Evolutionary conservation across 2,329 filamentous ascomycete genomes (phyloP).

Genomic region (Podosphaera xanthii): DNA sequence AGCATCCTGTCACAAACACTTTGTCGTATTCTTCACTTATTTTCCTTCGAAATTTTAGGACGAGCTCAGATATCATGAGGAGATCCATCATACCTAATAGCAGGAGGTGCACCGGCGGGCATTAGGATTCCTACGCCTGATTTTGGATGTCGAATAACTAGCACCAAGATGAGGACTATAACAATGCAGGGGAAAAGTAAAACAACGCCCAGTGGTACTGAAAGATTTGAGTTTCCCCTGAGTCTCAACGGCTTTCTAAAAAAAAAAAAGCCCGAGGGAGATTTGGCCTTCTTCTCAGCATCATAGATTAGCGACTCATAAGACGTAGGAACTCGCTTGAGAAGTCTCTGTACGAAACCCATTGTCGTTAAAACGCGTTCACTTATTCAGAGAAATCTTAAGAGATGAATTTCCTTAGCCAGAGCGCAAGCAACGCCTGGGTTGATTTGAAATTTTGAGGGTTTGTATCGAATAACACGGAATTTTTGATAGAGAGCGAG

Average conservation of each 20-base stretch:
- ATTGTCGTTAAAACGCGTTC: constrained; percentile 15
- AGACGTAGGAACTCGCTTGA: constrained; percentile 26
- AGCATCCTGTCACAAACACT: constrained; percentile 79
- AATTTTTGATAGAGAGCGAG: too few relatives aligned
- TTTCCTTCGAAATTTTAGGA: constrained; percentile 32
- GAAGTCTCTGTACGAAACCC: constrained; percentile 29
- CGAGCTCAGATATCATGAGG: not conserved
- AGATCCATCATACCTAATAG: constrained; percentile 47
- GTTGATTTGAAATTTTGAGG: too few relatives aligned
- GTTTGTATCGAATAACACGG: too few relatives aligned
- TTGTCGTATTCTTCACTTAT: constrained; percentile 96
- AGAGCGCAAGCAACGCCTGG: too few relatives aligned
- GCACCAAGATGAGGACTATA: constrained; percentile 68
- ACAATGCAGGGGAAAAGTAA: constrained; percentile 82
- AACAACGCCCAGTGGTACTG: constrained; percentile 77
- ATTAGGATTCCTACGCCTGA: constrained; percentile 65
- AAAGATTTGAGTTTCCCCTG: constrained; percentile 77
- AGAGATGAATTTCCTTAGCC: too few relatives aligned
- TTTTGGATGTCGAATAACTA: constrained; percentile 74
- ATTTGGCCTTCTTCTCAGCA: constrained; percentile 23
- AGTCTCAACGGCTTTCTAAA: constrained; percentile 70
- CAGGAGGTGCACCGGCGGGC: constrained; percentile 68
- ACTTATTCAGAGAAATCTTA: too few relatives aligned
- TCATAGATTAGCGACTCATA: constrained; percentile 21
- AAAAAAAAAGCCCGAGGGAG: constrained; percentile 41